Evolutionary conservation across 345 rosid genomes (phyloP), one percentile per base, ranked within the genome.

Genomic region (Abelmoschus esculentus): DNA sequence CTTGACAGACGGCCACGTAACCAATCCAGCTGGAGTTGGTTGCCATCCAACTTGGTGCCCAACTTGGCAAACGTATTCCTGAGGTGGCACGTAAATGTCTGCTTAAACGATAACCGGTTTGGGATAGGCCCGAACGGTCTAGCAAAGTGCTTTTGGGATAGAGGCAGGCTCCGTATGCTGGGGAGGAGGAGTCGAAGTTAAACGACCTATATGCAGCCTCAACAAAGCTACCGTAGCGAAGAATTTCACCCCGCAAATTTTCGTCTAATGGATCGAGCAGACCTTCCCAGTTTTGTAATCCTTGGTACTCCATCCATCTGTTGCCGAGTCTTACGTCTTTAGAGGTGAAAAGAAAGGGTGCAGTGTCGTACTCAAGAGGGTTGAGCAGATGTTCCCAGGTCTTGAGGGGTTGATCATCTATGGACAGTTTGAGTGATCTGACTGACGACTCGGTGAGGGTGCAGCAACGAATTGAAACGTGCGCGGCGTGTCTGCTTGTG

Each of bases 11-110:
- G 12, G 96, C 99, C 70, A 89, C 96, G 83, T 86, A 93, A 10
- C 99, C 99, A 12, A 93, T 90, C 99, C 99, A 93, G 77, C 96
- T 91, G 64, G 97, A 88, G 74, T 75, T 87, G 0, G 78, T 83
- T 52, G 83, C 71, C 78, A 86, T 55, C 97, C 99, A 88, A 31
- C 80, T 71, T 0, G 91, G 93, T 6, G 86, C 74, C 96, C 96
- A 93, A 12, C 83, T 73, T 52, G 99, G 99, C 55, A 93, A 61
- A 59, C 74, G 80, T 56, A 89, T 82, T 8, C 93, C 91, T 3
- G 95, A 87, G 15, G 97, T 91, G 60, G 93, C 96, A 42, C 83
- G 87, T 17, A 93, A 79, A 44, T 89, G 73, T 70, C 82, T 76
- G 14, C 96, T 87, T 4, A 87, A 3, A n/a, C 86, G 83, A 61